Base-by-base conservation (phyloP, 768 basidiomycete species). In the Tulasnella sp. region DNA sequence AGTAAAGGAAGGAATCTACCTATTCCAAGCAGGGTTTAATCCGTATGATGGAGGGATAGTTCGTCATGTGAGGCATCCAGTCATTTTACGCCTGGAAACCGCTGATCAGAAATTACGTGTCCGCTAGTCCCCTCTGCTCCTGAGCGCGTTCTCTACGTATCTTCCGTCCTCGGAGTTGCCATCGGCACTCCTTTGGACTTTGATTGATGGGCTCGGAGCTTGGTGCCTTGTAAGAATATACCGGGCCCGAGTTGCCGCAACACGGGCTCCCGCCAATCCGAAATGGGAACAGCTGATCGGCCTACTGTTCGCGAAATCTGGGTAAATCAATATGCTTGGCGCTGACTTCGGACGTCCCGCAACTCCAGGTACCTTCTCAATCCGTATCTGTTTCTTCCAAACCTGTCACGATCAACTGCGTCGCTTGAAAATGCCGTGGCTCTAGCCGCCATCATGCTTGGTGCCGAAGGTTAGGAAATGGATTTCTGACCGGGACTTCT, bases 1-100 rank as follows among this genome's bases (percentile, higher is more conserved):
- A 98, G 96, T 98, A 73, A 87, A 88, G 78, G 96, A 98, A 80
- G 95, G 95, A 19, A 84, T 96, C 5, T 94, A 89, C 80, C 85
- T 98, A 17, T 89, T 89, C 74, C 82, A 84, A 47, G 82, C 90
- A 80, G 88, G 87, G n/a, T 81, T 92, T 29, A 87, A 95, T 78
- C 95, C 95, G 36, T 98, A 97, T 76, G 85, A 89, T 72, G 95
- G 94, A 44, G 91, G 92, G 5, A 81, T 88, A 11, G 93, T 96
- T 78, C 86, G 89, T 77, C 94, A 96, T 80, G 95, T 95, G 80
- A 73, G 90, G 75, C 67, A 42, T 72, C 19, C 7, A 26, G 8
- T 12, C 12, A 19, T 42, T 67, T 4, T 40, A 35, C 40, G 39
- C 14, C 63, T n/a, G 47, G n/a, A 44, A 36, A 29, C 44, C 37